Evolutionary conservation across 148 eudicot species (phyloP).

Genomic region (Simmondsia chinensis): DNA sequence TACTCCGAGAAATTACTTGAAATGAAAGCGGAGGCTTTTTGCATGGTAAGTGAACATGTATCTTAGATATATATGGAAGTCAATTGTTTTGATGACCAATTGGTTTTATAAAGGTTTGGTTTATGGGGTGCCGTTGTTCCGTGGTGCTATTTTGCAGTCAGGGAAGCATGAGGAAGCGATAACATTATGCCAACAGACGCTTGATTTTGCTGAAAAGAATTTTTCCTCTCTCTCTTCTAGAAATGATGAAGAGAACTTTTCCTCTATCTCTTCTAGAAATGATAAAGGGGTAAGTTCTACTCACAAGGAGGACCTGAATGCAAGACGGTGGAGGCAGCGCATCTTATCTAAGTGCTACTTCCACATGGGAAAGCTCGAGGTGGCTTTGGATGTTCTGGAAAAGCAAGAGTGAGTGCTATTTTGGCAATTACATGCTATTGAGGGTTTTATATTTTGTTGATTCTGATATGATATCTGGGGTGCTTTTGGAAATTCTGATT

Average conservation of each 20-base stretch:
- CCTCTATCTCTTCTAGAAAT: too few relatives aligned
- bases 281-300: too few relatives aligned
- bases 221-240: conserved; percentile 13
- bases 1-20: conserved; percentile 71
- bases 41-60: conserved; percentile 43
- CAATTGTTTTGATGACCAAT: not conserved
- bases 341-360: conserved; percentile 56
- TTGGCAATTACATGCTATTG: too few relatives aligned
- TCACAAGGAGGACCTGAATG: conserved; percentile 7
- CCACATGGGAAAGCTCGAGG: conserved; percentile 75
- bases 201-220: conserved; percentile 64
- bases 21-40: conserved; percentile 83
- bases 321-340: conserved; percentile 56
- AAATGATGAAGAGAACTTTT: conserved; percentile 13
- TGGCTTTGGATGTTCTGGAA: conserved; percentile 60
- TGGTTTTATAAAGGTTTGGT: conserved; percentile 2
- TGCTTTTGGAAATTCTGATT: too few relatives aligned
- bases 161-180: conserved; percentile 69
- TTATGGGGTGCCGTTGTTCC: conserved; percentile 14
- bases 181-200: conserved; percentile 64
- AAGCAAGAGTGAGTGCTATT: conserved; percentile 47
- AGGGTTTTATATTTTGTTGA: not conserved
- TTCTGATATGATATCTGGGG: too few relatives aligned
- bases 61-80: conserved; percentile 1
- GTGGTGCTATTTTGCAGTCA: conserved; percentile 35